Evolutionary conservation across 2,329 filamentous ascomycete species (phyloP).

Genomic region (Venturia pyrina): DNA sequence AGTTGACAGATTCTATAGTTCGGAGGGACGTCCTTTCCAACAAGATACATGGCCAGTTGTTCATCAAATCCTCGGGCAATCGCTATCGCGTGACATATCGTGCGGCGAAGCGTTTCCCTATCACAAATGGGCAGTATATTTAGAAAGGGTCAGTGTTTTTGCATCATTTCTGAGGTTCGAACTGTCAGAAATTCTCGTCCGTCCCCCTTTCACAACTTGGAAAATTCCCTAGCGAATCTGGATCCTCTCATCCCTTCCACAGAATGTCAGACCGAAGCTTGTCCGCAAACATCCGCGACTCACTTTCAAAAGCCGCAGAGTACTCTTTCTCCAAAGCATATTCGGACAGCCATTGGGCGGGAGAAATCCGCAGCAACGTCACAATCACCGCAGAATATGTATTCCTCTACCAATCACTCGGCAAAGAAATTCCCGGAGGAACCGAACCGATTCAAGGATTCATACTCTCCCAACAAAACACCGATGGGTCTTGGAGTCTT

Average conservation of each 20-base stretch:
- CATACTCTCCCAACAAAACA: constrained; percentile 5
- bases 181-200: too few species aligned
- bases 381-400: too few species aligned
- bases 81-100: background rate
- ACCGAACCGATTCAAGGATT: background rate
- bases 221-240: background rate
- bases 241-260: background rate
- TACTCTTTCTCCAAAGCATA: background rate
- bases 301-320: background rate
- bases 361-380: background rate
- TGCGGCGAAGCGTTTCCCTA: too few species aligned
- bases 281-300: background rate
- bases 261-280: background rate
- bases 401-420: too few species aligned
- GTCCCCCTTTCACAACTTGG: background rate
- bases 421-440: background rate
- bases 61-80: background rate
- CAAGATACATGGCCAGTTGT: background rate
- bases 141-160: too few species aligned
- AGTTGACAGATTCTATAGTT: background rate
- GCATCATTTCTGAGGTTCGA: too few species aligned
- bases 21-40: background rate
- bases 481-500: constrained; percentile 3
- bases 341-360: constrained; percentile 1
- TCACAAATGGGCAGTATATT: too few species aligned